These are phyloP conservation scores for Fusarium avenaceum DNA, from an alignment of 2,329 filamentous ascomycete genomes.

Conservation along the genomic window DNA sequence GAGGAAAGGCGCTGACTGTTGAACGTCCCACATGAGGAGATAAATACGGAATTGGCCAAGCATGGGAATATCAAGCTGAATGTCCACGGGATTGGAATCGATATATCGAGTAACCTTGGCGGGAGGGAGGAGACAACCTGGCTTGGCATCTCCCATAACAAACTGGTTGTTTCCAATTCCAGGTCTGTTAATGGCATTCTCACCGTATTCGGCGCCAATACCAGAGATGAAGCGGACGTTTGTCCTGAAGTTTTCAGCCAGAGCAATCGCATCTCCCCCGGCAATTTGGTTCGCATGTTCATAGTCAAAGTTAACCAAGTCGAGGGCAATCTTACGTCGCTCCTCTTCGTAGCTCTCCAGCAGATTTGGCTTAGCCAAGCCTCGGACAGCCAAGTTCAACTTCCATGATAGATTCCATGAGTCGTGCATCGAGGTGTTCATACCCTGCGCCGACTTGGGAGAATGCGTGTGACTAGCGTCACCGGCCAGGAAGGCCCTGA, in stretches of 20 bases:
- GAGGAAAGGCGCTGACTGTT: slow-evolving; percentile 69
- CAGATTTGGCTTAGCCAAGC: slow-evolving; percentile 66
- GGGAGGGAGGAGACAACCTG: slow-evolving; percentile 71
- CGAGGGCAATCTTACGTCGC: slow-evolving; percentile 71
- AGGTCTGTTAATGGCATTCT: slow-evolving; percentile 64
- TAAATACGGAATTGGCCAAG: slow-evolving; percentile 83
- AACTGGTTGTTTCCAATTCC: slow-evolving; percentile 54
- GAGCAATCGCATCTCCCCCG: slow-evolving; percentile 71
- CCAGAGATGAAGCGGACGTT: slow-evolving; percentile 82
- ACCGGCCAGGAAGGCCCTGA: slow-evolving; percentile 76
- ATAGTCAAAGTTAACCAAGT: slow-evolving; percentile 71
- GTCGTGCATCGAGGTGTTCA: slow-evolving; percentile 74
- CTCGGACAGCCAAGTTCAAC: slow-evolving; percentile 66
- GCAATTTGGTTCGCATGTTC: slow-evolving; percentile 70
- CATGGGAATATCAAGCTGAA: slow-evolving; percentile 83
- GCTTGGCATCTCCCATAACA: slow-evolving; percentile 63
- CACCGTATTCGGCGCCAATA: slow-evolving; percentile 72
- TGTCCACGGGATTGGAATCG: slow-evolving; percentile 82
- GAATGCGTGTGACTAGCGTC: slow-evolving; percentile 81
- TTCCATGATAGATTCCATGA: slow-evolving; percentile 71
- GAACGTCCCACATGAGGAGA: slow-evolving; percentile 75
- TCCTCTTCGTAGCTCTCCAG: slow-evolving; percentile 74
- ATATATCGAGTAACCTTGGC: slow-evolving; percentile 80
- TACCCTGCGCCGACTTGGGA: slow-evolving; percentile 77
- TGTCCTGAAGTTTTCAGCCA: slow-evolving; percentile 77